Base-by-base conservation (phyloP, 2,329 filamentous ascomycete genomes). In the Ciborinia camelliae region DNA sequence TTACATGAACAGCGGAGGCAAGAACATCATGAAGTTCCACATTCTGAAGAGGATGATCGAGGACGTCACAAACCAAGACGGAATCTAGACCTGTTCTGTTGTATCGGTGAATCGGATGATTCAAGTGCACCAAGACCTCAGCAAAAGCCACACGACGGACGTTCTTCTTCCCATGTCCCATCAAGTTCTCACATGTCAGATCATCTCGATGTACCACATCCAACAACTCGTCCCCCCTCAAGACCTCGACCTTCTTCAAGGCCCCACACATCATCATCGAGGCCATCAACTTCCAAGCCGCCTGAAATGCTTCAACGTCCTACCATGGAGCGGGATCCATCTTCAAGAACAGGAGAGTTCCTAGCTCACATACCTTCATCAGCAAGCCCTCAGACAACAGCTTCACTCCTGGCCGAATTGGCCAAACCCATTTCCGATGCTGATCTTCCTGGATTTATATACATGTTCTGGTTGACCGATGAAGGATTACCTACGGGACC, bases 381-480 rank as follows among this genome's bases (percentile, higher is more conserved):
- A 1, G 80, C 91, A 5, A 83, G 88, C 2, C 87, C 90, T 1
- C 80, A 89, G 70, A 90, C 86, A 0, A 82, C 90, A 0, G 89
- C 91, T 0, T 79, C 82, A 6, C 81, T 98, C 4, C 83, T 94
- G 66, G 81, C 88, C 2, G 93, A 98, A 76, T 82, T 98, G 12
- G 85, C 77, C 75, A 95, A 84, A 80, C 92, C 82, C 1, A 84
- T 93, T 53, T 92, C 91, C 0, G 80, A 85, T 28, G 80, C 83
- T 62, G 91, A 95, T 69, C 91, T 96, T 71, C 81, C 89, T 15
- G 95, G 95, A 45, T 99, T 95, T 79, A 98, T 99, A 70, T 99
- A 99, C 82, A 96, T 99, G 77, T 99, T 98, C 82, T 97, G 94
- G 92, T 83, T 97, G 28, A 97, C 92, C 0, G 87, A 92, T 39